Evolutionary conservation across 73 alveolate genomes (phyloP).

Genomic region (Durusdinium trenchii): DNA sequence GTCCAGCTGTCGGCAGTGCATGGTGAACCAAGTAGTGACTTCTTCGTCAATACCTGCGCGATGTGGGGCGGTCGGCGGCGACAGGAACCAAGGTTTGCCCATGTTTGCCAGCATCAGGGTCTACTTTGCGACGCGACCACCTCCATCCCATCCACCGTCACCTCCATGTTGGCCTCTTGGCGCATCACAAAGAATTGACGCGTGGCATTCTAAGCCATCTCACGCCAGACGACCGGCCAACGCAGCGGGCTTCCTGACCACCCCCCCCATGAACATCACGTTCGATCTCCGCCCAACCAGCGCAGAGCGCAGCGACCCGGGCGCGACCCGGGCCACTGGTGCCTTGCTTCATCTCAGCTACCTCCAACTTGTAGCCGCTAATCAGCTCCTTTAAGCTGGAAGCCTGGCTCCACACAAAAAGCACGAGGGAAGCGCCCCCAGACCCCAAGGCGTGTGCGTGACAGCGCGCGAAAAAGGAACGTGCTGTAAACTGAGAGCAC

Average conservation of each 20-base stretch:
- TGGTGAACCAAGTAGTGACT: slow-evolving; percentile 15
- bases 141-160: too few species aligned
- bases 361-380: slow-evolving; percentile 8
- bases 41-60: slow-evolving; percentile 46
- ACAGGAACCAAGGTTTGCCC: neutral
- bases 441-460: too few species aligned
- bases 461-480: too few species aligned
- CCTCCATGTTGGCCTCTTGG: too few species aligned
- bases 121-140: too few species aligned
- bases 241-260: neutral
- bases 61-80: neutral
- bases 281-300: too few species aligned
- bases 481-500: too few species aligned
- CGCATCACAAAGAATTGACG: too few species aligned
- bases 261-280: neutral
- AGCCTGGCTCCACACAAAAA: neutral
- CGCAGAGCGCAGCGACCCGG: too few species aligned
- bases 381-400: neutral
- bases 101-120: too few species aligned
- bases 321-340: neutral
- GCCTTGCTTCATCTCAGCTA: slow-evolving; percentile 49
- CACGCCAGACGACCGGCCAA: neutral
- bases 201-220: too few species aligned
- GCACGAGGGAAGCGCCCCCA: too few species aligned
- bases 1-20: slow-evolving; percentile 62